Base-by-base conservation (phyloP, 1,139 yeast genomes). In the Pichia inconspicua region DNA sequence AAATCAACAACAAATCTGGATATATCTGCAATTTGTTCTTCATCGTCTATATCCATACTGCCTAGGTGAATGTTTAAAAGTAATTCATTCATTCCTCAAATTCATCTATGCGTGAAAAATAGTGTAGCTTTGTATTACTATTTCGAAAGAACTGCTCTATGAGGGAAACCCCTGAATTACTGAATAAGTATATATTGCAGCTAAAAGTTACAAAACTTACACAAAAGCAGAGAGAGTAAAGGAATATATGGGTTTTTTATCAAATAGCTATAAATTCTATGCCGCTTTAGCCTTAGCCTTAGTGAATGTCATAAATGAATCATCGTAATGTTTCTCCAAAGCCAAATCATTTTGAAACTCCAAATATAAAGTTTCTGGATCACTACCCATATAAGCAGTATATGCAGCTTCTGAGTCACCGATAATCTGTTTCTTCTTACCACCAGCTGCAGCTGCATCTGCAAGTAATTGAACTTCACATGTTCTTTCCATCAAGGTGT, bases 381-480 rank as follows among this genome's bases (percentile, higher is more conserved):
- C 89, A 19, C 78, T 79, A 17, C 75, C 70, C 61, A 78, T 72
- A 50, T 74, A 72, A 56, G 72, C 78, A 14, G 92, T 84, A 66
- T 78, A 84, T 40, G 76, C 76, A 27, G 95, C 94, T 57, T 75
- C 86, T 53, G 79, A 80, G 52, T 82, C 80, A n/a, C 75, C 73
- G 54, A 82, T 72, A 38, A 74, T 43, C 31, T 58, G 54, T 53
- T 67, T 71, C 48, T 62, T 58, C 48, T 58, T 62, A 6, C 69
- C 70, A 42, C 60, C 56, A 34, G 65, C 61, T 28, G 67, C 71
- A 5, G 78, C 74, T 5, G 80, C 72, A 52, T 82, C 86, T 5
- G 79, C 89, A 52, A 77, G 65, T 57, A 85, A 66, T 65, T 85
- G 94, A n/a, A 78, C 77, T 58, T 84, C 77, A 62, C 95, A 85